phyloP scores from a whole-genome alignment of 116 monocot species.

The Iris pallida region DNA sequence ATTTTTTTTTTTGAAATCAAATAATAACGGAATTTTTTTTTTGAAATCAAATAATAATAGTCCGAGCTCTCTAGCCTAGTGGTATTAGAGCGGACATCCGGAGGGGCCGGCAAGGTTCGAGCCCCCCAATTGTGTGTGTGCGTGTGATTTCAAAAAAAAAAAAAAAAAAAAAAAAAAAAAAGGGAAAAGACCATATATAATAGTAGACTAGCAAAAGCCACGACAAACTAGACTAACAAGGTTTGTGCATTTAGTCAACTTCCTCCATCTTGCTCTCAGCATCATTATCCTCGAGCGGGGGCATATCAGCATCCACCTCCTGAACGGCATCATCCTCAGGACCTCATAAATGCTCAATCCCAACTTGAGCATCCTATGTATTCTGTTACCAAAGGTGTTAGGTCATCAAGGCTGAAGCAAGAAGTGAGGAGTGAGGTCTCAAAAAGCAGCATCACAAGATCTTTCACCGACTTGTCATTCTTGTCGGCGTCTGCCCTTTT shows the following conservation, averaged over 20 bases:
- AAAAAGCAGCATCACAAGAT: slow-evolving; percentile 41
- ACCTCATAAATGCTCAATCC: slow-evolving; percentile 53
- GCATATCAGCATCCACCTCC: slow-evolving; percentile 47
- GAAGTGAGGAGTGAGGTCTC: slow-evolving; percentile 47
- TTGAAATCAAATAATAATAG: no score
- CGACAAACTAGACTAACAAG: no score
- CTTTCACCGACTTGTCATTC: slow-evolving; percentile 59
- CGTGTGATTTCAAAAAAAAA: no score
- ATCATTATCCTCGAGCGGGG: slow-evolving; percentile 38
- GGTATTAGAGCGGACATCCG: no score
- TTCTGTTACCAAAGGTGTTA: slow-evolving; percentile 50
- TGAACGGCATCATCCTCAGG: slow-evolving; percentile 14
- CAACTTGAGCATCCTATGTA: slow-evolving; percentile 51
- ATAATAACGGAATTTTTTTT: no score
- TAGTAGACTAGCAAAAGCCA: no score
- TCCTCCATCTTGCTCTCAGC: slow-evolving; percentile 60
- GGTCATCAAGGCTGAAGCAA: slow-evolving; percentile 53
- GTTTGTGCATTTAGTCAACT: slow-evolving; percentile 43
- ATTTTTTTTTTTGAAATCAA: no score
- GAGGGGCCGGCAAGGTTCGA: no score
- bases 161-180: no score
- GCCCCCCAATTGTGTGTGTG: no score
- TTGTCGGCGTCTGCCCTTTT: slow-evolving; percentile 48
- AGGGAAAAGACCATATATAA: no score
- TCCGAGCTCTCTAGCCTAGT: no score